These are phyloP conservation scores for Fusarium redolens DNA, from an alignment of 2,329 filamentous ascomycete genomes.

Conservation along the genomic window DNA sequence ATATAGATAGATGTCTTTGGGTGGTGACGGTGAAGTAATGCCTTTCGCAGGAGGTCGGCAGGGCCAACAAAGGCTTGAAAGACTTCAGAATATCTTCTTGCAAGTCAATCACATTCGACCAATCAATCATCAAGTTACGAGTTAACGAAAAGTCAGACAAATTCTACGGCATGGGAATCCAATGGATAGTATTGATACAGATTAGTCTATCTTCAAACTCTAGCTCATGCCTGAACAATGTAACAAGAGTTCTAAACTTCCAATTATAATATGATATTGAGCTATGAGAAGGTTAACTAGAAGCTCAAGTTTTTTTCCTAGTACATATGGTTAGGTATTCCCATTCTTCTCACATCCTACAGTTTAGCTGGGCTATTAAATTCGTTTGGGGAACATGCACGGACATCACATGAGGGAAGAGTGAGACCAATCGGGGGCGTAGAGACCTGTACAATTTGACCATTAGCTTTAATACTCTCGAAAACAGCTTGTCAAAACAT, in stretches of 20 bases:
- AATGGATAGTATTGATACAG: neutral
- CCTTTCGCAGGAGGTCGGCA: neutral
- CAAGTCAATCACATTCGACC: neutral
- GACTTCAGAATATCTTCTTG: neutral
- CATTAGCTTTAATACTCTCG: constrained; percentile 56
- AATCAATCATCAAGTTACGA: neutral
- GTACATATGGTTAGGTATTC: neutral
- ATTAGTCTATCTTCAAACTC: neutral
- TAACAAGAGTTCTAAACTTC: neutral
- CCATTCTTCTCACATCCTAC: neutral
- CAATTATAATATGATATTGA: neutral
- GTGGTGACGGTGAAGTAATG: neutral
- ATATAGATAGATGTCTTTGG: neutral
- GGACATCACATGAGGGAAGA: constrained; percentile 29
- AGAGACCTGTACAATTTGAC: constrained; percentile 32
- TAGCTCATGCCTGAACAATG: too few species aligned
- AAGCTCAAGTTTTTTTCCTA: neutral
- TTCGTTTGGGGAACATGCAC: constrained; percentile 7
- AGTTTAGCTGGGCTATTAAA: neutral
- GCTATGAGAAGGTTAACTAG: neutral
- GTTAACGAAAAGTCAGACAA: neutral
- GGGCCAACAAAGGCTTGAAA: neutral
- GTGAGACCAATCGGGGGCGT: constrained; percentile 10
- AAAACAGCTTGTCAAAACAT: constrained; percentile 38
- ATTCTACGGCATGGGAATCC: neutral